A percentile compares a stretch with the other conserved stretches of the same genome.
Conservation (phyloP, 768 basidiomycete genomes). For the Lentinus brumalis region DNA sequence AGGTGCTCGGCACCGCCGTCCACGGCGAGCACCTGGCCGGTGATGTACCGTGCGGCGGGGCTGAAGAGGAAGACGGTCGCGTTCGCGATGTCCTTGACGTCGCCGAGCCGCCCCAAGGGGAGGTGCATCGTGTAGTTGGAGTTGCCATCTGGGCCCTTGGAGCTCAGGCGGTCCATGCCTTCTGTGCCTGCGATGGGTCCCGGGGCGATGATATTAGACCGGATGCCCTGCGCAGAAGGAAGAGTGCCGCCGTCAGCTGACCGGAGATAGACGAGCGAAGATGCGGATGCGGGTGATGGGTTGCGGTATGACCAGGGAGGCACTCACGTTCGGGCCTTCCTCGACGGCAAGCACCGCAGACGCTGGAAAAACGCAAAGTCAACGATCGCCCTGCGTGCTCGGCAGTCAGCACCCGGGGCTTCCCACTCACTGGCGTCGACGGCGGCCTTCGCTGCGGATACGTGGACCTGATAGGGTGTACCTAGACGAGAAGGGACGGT, state of each 20-base stretch:
- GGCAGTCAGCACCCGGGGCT: not conserved
- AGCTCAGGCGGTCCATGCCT: conserved; percentile 60
- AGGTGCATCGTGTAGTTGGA: conserved; percentile 28
- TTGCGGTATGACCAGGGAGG: not conserved
- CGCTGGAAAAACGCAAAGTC: conserved; percentile 33
- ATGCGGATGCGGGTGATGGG: not conserved
- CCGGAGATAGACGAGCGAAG: not conserved
- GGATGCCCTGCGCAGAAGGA: conserved; percentile 58
- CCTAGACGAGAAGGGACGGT: conserved; percentile 40
- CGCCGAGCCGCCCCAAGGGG: conserved; percentile 54
- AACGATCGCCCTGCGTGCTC: not conserved
- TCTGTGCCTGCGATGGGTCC: conserved; percentile 84
- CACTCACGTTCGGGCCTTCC: conserved; percentile 75
- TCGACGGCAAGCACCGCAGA: conserved; percentile 87
- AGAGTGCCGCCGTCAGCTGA: not conserved
- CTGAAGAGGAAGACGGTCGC: conserved; percentile 82
- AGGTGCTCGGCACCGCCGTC: conserved; percentile 68
- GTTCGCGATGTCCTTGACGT: conserved; percentile 66
- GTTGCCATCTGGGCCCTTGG: conserved; percentile 17
- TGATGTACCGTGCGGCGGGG: conserved; percentile 73
- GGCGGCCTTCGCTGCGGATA: conserved; percentile 93
- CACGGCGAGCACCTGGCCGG: conserved; percentile 73
- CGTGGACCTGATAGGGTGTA: conserved; percentile 87
- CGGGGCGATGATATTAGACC: conserved; percentile 85
- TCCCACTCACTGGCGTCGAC: conserved; percentile 66